Percentiles rank a stretch among this genome's conserved stretches.
Conservation (phyloP, 306 rosid species). For the Arachis stenosperma region DNA sequence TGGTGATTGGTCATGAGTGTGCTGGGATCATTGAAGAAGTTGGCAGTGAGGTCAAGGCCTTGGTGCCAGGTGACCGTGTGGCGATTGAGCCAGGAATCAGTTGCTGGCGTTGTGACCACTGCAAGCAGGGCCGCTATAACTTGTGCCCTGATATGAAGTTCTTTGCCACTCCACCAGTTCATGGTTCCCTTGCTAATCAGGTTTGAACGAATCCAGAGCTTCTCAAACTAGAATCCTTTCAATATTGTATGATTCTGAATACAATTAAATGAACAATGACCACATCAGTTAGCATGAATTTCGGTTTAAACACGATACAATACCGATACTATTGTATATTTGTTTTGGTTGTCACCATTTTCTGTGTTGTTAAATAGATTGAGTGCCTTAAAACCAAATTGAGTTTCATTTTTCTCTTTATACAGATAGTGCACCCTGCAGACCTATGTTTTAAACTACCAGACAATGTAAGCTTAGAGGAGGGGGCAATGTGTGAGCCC, state of each 20-base stretch:
- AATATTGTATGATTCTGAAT: neutral
- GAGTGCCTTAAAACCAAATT: neutral
- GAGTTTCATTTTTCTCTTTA: constrained; percentile 28
- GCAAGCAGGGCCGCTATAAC: constrained; percentile 86
- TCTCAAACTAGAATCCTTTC: constrained; percentile 28
- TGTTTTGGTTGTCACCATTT: neutral
- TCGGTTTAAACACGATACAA: neutral
- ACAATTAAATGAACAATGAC: constrained; percentile 1
- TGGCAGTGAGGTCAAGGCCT: constrained; percentile 63
- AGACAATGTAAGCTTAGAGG: constrained; percentile 86
- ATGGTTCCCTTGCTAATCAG: constrained; percentile 94
- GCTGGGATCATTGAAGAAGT: constrained; percentile 88
- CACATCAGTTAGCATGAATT: neutral
- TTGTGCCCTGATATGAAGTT: constrained; percentile 88
- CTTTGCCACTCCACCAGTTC: constrained; percentile 88
- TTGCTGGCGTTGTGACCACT: constrained; percentile 76
- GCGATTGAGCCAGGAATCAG: constrained; percentile 91
- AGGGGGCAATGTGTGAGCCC: constrained; percentile 98
- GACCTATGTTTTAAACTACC: constrained; percentile 84
- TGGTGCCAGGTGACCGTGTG: constrained; percentile 74
- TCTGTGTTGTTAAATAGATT: constrained; percentile 9
- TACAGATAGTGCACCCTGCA: constrained; percentile 88
- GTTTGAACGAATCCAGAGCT: constrained; percentile 44
- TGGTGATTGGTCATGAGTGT: constrained; percentile 96
- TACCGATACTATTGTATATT: neutral